phyloP scores from a whole-genome alignment of 2,329 filamentous ascomycete genomes.

The Aspergillus persii region DNA sequence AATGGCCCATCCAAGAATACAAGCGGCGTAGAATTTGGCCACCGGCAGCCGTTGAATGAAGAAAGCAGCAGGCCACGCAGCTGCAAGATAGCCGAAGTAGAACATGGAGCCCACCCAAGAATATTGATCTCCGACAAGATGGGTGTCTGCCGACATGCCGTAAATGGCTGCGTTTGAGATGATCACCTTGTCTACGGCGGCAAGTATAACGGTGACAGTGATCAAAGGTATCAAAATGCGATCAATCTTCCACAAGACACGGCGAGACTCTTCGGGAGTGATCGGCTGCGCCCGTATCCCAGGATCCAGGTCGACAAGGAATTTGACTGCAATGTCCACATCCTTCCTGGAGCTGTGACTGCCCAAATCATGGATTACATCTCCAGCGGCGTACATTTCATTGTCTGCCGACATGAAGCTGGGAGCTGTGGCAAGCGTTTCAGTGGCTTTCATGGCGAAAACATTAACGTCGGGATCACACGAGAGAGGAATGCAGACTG shows the following conservation, averaged over 20 bases:
- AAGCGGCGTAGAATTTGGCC: conserved; percentile 54
- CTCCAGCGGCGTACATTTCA: too few species aligned
- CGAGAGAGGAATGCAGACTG: too few species aligned
- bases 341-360: too few species aligned
- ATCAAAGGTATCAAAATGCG: conserved; percentile 57
- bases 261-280: too few species aligned
- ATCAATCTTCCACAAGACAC: conserved; percentile 51
- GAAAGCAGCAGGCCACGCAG: conserved; percentile 56
- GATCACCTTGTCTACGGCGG: conserved; percentile 50
- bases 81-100: conserved; percentile 57
- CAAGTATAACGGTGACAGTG: conserved; percentile 54
- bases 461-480: too few species aligned
- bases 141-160: conserved; percentile 58
- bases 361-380: too few species aligned
- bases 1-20: conserved; percentile 58
- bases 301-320: too few species aligned
- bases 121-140: conserved; percentile 57
- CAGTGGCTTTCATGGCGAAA: too few species aligned
- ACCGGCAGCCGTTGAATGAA: conserved; percentile 51
- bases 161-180: conserved; percentile 65
- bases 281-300: too few species aligned
- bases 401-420: too few species aligned
- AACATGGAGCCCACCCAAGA: conserved; percentile 56
- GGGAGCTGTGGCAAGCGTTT: too few species aligned
- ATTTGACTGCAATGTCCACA: too few species aligned